Base-by-base conservation (phyloP, 2,329 filamentous ascomycete species). In the Dactylellina parvicollis region DNA sequence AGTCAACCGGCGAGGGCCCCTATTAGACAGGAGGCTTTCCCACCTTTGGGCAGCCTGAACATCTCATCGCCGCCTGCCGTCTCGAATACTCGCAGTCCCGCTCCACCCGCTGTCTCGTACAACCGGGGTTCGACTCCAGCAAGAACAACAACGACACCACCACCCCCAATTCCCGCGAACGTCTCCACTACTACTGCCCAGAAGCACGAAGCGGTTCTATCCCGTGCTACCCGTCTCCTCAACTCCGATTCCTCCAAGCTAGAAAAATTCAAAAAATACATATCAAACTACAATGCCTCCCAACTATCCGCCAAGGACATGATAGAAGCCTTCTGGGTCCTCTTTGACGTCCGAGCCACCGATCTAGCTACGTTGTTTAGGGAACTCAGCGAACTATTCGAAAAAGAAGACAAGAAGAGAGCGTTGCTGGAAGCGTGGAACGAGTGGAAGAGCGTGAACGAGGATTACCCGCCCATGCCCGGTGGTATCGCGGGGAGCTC, bases 361-460 rank as follows among this genome's bases (percentile, higher is more conserved):
- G 90, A 96, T 26, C 84, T 99, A 0, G 93, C 93, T 12, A 97
- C 93, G 24, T 85, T 99, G 0, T 86, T 98, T 75, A 91, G 94
- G 74, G 95, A 99, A 79, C 86, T 97, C 2, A 91, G 94, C 3
- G 94, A 98, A 57, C 87, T 99, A 9, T 98, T 95, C 77, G 94
- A 99, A 77, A 90, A 96, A 76, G 85, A 89, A 54, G 79, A 81
- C 16, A 96, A 96, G 79, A 88, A 88, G 0, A 88, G 90, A 57
- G 85, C 83, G 0, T 83, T 99, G 2, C 86, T 92, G 24, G 90
- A 90, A 77, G 92, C 93, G 0, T 97, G 94, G 92, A 92, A 92
- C 77, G 91, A 96, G 81, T 97, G 94, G 92, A 91, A 65, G 59
- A 60, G 52, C 20, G 67, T 72, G 8, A 75, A 76, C 46, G 76